Evolutionary conservation across 768 basidiomycete species (phyloP).

Genomic region (Neoboletus subvelutipes): DNA sequence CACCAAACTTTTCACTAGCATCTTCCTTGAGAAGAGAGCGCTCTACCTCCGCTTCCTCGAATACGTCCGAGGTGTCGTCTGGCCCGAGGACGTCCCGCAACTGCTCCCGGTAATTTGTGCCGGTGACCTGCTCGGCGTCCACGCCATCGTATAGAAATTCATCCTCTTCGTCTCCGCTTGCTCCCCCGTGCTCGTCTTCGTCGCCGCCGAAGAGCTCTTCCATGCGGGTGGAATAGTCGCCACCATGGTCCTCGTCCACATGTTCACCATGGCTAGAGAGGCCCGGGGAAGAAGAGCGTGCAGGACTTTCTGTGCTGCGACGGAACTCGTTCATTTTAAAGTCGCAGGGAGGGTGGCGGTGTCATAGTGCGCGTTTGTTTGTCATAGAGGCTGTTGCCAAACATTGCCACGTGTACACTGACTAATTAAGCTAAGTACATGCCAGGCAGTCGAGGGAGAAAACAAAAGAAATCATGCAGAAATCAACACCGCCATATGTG

Average conservation of each 20-base stretch:
- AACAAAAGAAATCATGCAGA: constrained; percentile 16
- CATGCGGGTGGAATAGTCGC: constrained; percentile 28
- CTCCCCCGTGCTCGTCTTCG: constrained; percentile 41
- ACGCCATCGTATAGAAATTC: constrained; percentile 73
- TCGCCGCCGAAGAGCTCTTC: constrained; percentile 37
- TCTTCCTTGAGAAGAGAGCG: constrained; percentile 43
- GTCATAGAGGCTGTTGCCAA: constrained; percentile 27
- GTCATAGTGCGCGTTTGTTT: constrained; percentile 21
- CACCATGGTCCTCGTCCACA: constrained; percentile 20
- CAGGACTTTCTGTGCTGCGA: neutral
- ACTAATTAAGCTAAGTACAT: neutral
- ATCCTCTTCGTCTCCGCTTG: constrained; percentile 55
- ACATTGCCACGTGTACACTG: constrained; percentile 23
- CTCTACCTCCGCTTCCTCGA: constrained; percentile 47
- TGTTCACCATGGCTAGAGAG: constrained; percentile 24
- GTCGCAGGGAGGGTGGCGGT: neutral
- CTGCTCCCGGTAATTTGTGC: constrained; percentile 61
- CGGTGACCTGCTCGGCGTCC: constrained; percentile 49
- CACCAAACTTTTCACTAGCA: constrained; percentile 32
- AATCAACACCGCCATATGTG: constrained; percentile 6
- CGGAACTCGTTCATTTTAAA: constrained; percentile 13
- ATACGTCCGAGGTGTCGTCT: constrained; percentile 54
- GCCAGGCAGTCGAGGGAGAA: neutral
- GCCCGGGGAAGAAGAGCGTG: constrained; percentile 10
- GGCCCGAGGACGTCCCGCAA: constrained; percentile 71